Base-by-base conservation (phyloP, 2,329 filamentous ascomycete species). In the Magnaporthiopsis incrustans region DNA sequence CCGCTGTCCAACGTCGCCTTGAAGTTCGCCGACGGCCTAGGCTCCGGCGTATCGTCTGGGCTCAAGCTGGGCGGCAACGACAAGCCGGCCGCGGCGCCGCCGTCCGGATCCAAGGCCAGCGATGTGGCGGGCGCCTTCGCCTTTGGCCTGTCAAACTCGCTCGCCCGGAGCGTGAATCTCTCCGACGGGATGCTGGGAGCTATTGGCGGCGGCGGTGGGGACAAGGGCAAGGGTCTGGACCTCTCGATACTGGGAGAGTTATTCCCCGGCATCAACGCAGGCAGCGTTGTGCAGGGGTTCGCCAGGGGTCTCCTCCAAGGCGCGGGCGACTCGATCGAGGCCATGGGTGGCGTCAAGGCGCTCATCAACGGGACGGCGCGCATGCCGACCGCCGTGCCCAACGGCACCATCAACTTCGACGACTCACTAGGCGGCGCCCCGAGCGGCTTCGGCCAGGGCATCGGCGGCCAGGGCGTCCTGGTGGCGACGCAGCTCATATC, bases 361-460 rank as follows among this genome's bases (percentile, higher is more conserved):
- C 32, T 76, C 22, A 66, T 75, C 61, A 69, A 70, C 35, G 73
- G 73, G 44, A 73, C 67, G 3, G 65, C 72, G 4, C 69, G 61
- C 15, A 64, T 66, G 53, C 70, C 70, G 0, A 38, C 63, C 1
- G 64, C 65, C 0, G 26, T 71, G 30, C 65, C 68, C 1, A 69
- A 72, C 12, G 69, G 68, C 27, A 71, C 68, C 26, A 65, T 75
- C 7, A 62, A 64, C 4, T 76, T 75, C 35, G 69, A 77, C 64
- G 75, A 77, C 65, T 71, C 73, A 1, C 65, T 76, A 25, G 70
- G 70, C 22, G 75, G 76, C 15, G 74, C 72, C 14, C 73, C 74
- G 0, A 69, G 70, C 25, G 75, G 75, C 0, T 73, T 77, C 33
- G 76, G 74, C 10, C 70, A 71, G 26, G 75, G 75, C 0, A 67